A percentile compares a stretch with the other conserved stretches of the same genome.
Evolutionary conservation across 1,284 basidiomycete species (phyloP).

Genomic region (Quambalaria eucalypti): DNA sequence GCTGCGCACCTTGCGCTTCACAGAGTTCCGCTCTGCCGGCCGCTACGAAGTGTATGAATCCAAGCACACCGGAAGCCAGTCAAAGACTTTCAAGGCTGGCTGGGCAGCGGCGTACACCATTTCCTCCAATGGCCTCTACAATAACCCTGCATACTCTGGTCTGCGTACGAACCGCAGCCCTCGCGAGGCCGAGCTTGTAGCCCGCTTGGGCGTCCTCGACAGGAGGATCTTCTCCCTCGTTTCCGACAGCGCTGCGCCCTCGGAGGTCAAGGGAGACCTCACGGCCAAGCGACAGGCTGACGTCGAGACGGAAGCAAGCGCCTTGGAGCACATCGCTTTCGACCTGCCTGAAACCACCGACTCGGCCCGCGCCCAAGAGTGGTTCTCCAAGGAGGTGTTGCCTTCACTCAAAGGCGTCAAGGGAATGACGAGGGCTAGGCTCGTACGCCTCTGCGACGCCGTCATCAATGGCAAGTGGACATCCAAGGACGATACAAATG

Average conservation of each 20-base stretch:
- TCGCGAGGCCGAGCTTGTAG: constrained; percentile 46
- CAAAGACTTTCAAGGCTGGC: constrained; percentile 6
- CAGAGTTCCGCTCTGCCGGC: constrained; percentile 11
- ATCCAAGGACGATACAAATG: constrained; percentile 3
- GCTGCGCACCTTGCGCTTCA: constrained; percentile 29
- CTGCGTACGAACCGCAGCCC: constrained; percentile 41
- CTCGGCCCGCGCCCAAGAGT: constrained; percentile 14
- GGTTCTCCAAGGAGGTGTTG: constrained; percentile 30
- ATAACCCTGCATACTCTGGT: constrained; percentile 37
- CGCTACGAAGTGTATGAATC: constrained; percentile 9
- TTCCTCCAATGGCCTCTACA: constrained; percentile 36
- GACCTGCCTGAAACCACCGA: neutral
- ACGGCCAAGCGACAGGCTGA: constrained; percentile 7
- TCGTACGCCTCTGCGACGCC: constrained; percentile 33
- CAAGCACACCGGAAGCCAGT: neutral
- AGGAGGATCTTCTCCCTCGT: constrained; percentile 42
- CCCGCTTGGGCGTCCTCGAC: constrained; percentile 44
- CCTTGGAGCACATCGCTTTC: constrained; percentile 6
- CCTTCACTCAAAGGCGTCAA: constrained; percentile 18
- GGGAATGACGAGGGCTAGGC: constrained; percentile 31
- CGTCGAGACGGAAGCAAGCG: constrained; percentile 6
- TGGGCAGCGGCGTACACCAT: constrained; percentile 48
- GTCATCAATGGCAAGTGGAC: constrained; percentile 10
- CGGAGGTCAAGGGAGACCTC: constrained; percentile 4
- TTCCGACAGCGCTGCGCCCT: constrained; percentile 15